Percentiles rank a stretch among this genome's conserved stretches.
Conservation (phyloP, 495 filamentous ascomycete species). For the Bacidia rubella region DNA sequence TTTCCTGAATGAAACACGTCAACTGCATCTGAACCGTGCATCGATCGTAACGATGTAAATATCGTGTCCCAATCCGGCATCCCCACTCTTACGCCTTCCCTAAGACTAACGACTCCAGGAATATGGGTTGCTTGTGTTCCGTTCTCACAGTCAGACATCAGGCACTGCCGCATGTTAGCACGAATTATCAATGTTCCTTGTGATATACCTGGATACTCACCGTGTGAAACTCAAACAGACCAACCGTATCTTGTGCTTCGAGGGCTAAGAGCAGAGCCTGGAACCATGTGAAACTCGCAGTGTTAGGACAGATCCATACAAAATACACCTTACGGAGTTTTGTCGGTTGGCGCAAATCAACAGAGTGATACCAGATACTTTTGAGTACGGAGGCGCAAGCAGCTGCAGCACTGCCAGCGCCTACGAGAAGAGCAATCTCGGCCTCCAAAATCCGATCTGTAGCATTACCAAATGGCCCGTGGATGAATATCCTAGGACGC, state of each 20-base stretch:
- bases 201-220: slow-evolving; percentile 18
- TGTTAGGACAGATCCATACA: slow-evolving; percentile 74
- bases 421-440: slow-evolving; percentile 54
- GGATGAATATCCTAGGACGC: slow-evolving; percentile 63
- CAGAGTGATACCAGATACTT: slow-evolving; percentile 79
- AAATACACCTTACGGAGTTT: slow-evolving; percentile 69
- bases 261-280: slow-evolving; percentile 63
- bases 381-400: slow-evolving; percentile 68
- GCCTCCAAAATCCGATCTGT: slow-evolving; percentile 69
- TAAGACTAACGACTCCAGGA: no score
- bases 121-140: no score
- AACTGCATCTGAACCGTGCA: neutral
- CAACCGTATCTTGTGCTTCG: slow-evolving; percentile 68
- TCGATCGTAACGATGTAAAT: neutral
- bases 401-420: slow-evolving; percentile 61
- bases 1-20: neutral
- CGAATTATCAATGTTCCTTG: neutral
- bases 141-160: neutral
- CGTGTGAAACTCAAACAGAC: slow-evolving; percentile 59
- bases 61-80: neutral
- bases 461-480: slow-evolving; percentile 66
- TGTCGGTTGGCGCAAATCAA: slow-evolving; percentile 62
- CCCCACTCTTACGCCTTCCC: neutral
- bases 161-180: neutral
- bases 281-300: slow-evolving; percentile 74